A percentile compares a stretch with the other conserved stretches of the same genome.
Evolutionary conservation across 768 basidiomycete species (phyloP).

Genomic region (Russula olivacea): DNA sequence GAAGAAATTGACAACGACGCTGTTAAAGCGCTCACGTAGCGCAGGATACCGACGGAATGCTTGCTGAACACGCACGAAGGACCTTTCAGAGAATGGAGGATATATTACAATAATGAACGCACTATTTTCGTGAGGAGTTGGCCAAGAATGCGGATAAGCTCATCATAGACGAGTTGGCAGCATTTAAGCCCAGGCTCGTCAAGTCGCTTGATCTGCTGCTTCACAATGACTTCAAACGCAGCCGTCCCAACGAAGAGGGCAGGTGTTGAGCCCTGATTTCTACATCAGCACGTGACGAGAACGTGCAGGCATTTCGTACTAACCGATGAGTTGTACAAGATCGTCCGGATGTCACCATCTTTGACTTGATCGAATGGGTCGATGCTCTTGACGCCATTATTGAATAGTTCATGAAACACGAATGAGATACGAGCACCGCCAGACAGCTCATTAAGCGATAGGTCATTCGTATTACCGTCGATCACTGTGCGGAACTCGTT

Average conservation of each 20-base stretch:
- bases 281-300: not conserved
- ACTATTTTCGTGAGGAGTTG: slow-evolving; percentile 90
- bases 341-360: slow-evolving; percentile 93
- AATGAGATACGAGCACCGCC: slow-evolving; percentile 98
- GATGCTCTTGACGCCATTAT: slow-evolving; percentile 90
- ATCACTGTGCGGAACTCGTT: slow-evolving; percentile 95
- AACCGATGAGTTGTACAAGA: slow-evolving; percentile 96
- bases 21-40: slow-evolving; percentile 93
- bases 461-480: slow-evolving; percentile 95
- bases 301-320: slow-evolving; percentile 31
- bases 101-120: slow-evolving; percentile 29
- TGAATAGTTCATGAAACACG: slow-evolving; percentile 98
- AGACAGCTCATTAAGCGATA: slow-evolving; percentile 92
- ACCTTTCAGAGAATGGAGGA: not conserved
- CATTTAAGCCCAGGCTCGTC: slow-evolving; percentile 94
- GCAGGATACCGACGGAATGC: slow-evolving; percentile 95
- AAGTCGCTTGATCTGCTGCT: slow-evolving; percentile 95
- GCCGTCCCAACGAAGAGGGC: slow-evolving; percentile 94
- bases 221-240: slow-evolving; percentile 98
- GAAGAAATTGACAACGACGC: slow-evolving; percentile 95
- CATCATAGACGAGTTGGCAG: slow-evolving; percentile 93
- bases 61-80: slow-evolving; percentile 48
- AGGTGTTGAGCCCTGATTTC: slow-evolving; percentile 83
- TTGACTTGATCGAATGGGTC: slow-evolving; percentile 99
- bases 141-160: slow-evolving; percentile 91